Conservation (phyloP, 1,139 yeast species). For the Nakaseomyces bracarensis region DNA sequence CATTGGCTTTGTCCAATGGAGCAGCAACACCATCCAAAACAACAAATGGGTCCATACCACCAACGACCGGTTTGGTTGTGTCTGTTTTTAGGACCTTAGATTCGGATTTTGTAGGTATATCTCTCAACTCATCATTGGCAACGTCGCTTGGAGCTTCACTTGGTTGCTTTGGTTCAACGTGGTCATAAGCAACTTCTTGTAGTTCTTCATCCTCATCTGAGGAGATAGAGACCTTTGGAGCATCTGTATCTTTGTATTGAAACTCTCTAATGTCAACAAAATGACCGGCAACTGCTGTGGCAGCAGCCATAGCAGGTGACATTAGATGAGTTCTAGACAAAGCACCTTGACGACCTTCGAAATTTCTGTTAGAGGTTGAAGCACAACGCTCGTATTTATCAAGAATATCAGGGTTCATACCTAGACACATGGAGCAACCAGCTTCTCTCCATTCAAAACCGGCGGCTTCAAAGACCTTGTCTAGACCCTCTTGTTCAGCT, state of each 20-base stretch:
- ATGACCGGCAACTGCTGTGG: constrained; percentile 90
- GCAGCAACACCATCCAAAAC: constrained; percentile 82
- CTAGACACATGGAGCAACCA: constrained; percentile 98
- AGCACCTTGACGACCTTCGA: constrained; percentile 99
- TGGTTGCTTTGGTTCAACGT: constrained; percentile 46
- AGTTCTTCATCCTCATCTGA: constrained; percentile 48
- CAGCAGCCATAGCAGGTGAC: constrained; percentile 99
- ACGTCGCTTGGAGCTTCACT: constrained; percentile 33
- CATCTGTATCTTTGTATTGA: constrained; percentile 50
- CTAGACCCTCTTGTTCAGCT: constrained; percentile 92
- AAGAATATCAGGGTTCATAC: constrained; percentile 97
- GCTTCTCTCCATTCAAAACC: constrained; percentile 99
- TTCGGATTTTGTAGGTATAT: constrained; percentile 42
- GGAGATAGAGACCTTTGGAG: constrained; percentile 53
- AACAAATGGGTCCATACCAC: constrained; percentile 69
- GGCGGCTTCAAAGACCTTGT: constrained; percentile 81
- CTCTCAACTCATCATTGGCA: constrained; percentile 43
- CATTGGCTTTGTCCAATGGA: constrained; percentile 87
- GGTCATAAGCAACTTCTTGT: constrained; percentile 62
- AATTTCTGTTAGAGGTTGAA: constrained; percentile 95
- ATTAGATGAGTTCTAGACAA: constrained; percentile 90
- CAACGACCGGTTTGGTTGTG: constrained; percentile 41
- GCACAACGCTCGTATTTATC: constrained; percentile 96
- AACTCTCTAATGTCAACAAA: constrained; percentile 84
- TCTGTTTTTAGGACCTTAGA: constrained; percentile 30